Evolutionary conservation across 164 flowering plant species (phyloP).

Genomic region (Tinospora cordifolia): DNA sequence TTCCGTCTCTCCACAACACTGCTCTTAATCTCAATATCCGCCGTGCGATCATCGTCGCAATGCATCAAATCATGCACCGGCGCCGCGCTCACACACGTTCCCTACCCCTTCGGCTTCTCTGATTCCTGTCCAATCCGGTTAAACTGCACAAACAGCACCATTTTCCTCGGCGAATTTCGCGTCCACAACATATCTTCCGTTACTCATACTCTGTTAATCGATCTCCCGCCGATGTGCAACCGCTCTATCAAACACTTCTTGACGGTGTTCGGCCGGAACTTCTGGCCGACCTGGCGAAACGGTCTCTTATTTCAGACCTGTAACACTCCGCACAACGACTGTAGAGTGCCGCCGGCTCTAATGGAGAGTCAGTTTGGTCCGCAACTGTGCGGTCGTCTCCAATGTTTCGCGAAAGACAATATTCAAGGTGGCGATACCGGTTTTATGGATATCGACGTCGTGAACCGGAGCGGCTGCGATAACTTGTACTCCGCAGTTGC

Average conservation of each 20-base stretch:
- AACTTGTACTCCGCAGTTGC: slow-evolving; percentile 38
- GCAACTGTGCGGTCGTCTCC: slow-evolving; percentile 10
- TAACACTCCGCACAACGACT: slow-evolving; percentile 6
- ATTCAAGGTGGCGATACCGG: background rate
- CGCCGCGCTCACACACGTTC: slow-evolving; percentile 12
- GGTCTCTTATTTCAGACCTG: slow-evolving; percentile 52
- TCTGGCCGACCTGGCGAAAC: slow-evolving; percentile 44
- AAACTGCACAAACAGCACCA: slow-evolving; percentile 32
- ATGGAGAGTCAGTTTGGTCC: slow-evolving; percentile 27
- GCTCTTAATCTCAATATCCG: background rate
- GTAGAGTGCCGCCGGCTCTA: slow-evolving; percentile 28
- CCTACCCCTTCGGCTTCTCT: slow-evolving; percentile 75
- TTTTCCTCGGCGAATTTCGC: slow-evolving; percentile 29
- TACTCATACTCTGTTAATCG: slow-evolving; percentile 26
- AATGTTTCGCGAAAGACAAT: slow-evolving; percentile 33
- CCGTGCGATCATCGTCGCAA: slow-evolving; percentile 4
- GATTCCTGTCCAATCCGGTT: slow-evolving; percentile 44
- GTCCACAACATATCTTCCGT: slow-evolving; percentile 32
- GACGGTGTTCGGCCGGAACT: slow-evolving; percentile 36
- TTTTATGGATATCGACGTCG: slow-evolving; percentile 20
- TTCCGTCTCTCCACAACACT: background rate
- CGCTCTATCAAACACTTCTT: slow-evolving; percentile 33
- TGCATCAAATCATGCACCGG: slow-evolving; percentile 33
- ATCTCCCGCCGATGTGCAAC: slow-evolving; percentile 39
- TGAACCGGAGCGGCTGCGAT: slow-evolving; percentile 25